Evolutionary conservation across 164 flowering plant species (phyloP).

Genomic region (Nymphaea thermarum): DNA sequence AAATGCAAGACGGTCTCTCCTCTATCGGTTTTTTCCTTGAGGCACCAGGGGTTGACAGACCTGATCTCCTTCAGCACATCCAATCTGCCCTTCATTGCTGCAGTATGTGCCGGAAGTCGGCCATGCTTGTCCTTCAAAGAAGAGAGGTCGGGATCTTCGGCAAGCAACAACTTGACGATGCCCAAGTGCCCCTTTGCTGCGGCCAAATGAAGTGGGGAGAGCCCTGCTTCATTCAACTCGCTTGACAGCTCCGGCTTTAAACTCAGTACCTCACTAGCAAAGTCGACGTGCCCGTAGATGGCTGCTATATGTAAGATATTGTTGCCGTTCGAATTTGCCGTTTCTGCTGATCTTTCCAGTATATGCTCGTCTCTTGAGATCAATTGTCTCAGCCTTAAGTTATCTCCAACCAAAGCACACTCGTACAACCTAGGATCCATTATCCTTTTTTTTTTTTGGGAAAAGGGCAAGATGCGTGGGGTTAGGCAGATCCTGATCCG

Average conservation of each 20-base stretch:
- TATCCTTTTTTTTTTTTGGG: no score
- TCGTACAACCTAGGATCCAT: no score
- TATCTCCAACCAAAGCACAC: no score
- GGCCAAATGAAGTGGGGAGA: background rate
- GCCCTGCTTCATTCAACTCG: background rate
- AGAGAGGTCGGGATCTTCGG: background rate
- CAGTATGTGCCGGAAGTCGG: background rate
- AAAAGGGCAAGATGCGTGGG: no score
- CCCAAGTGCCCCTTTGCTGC: background rate
- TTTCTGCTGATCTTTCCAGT: no score
- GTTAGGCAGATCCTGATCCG: no score
- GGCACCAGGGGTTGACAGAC: background rate
- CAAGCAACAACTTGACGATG: background rate
- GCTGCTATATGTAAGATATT: background rate
- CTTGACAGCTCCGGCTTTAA: background rate
- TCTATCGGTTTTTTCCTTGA: background rate
- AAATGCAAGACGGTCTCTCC: conserved; percentile 5
- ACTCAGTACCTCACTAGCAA: background rate
- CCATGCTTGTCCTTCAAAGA: background rate
- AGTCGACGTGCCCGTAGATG: background rate
- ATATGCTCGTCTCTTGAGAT: no score
- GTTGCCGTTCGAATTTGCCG: no score
- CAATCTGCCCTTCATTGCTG: conserved; percentile 1
- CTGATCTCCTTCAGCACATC: background rate
- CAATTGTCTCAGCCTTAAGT: no score